A percentile compares a stretch with the other conserved stretches of the same genome.
phyloP scores from a whole-genome alignment of 2,329 filamentous ascomycete genomes.

The Drechslera avenae region DNA sequence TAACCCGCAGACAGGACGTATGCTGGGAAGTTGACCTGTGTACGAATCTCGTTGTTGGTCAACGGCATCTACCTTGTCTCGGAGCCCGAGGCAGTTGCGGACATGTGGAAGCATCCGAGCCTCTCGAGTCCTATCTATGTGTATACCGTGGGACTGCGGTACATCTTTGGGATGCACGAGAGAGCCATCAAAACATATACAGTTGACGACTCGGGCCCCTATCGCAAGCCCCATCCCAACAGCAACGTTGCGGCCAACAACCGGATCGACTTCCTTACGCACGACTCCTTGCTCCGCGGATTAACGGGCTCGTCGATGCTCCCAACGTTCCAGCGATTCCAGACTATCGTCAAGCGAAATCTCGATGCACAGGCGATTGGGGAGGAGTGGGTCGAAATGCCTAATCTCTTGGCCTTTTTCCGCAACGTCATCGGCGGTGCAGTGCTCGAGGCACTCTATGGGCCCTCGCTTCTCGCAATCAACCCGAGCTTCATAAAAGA shows the following conservation, averaged over 20 bases:
- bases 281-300: neutral
- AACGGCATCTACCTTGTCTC: neutral
- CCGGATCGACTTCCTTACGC: neutral
- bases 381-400: neutral
- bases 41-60: neutral
- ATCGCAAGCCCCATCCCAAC: neutral
- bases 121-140: slow-evolving; percentile 1
- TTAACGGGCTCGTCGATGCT: neutral
- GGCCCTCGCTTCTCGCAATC: neutral
- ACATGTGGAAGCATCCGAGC: neutral
- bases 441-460: neutral
- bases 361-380: neutral
- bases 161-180: neutral
- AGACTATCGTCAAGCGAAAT: neutral
- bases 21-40: neutral
- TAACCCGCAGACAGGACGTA: neutral
- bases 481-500: neutral
- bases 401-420: neutral
- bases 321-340: neutral
- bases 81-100: neutral
- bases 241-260: neutral
- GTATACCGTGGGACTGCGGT: neutral
- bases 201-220: neutral
- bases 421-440: neutral
- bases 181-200: neutral